Conservation (phyloP, 176 grass and related monocot genomes). For the Oryza glaberrima region DNA sequence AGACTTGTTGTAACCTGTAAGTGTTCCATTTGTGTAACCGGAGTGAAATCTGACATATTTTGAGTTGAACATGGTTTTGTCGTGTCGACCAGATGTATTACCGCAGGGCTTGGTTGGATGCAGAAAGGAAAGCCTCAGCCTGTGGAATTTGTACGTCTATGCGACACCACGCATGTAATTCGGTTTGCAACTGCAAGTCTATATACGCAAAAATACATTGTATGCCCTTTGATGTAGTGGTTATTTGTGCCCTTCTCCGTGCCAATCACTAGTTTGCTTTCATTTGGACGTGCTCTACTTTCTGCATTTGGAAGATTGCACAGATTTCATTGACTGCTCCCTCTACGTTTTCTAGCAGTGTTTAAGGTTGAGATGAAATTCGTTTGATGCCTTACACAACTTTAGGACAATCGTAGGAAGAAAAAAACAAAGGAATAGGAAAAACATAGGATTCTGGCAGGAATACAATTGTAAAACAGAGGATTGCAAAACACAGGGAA, state of each 20-base stretch:
- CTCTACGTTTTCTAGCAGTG: no score
- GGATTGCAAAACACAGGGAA: no score
- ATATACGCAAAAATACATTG: not conserved
- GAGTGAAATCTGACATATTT: not conserved
- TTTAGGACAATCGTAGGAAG: no score
- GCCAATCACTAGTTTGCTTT: not conserved
- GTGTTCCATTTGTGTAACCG: conserved; percentile 10
- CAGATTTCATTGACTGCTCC: not conserved
- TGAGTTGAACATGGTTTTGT: not conserved
- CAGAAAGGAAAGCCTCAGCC: not conserved
- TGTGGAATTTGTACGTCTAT: conserved; percentile 9
- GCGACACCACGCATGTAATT: not conserved
- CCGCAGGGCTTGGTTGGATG: not conserved
- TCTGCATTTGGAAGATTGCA: not conserved
- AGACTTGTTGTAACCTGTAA: conserved; percentile 35
- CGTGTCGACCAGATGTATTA: not conserved
- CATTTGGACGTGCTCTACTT: not conserved
- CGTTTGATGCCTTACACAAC: no score
- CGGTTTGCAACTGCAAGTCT: not conserved
- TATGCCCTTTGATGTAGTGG: not conserved
- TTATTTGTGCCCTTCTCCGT: no score
- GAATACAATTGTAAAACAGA: no score
- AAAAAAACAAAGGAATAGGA: no score
- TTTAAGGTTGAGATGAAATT: no score
- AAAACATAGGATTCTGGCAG: no score